Percentiles rank a stretch among this genome's conserved stretches.
Conservation (phyloP, 2,329 filamentous ascomycete species). For the Paramyrothecium roridum region DNA sequence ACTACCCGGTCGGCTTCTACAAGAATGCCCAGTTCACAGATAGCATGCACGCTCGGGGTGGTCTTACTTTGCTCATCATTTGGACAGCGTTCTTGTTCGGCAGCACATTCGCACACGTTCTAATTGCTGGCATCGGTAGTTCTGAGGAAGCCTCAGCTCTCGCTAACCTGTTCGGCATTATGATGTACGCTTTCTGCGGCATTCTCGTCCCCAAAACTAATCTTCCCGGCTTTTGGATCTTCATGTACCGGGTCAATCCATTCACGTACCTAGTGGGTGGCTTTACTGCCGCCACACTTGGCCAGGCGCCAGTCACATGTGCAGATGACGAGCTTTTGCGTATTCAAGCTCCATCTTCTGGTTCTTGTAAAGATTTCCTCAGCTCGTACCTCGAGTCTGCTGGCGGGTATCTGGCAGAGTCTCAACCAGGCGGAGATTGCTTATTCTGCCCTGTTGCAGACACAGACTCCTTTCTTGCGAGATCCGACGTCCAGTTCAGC, state of each 20-base stretch:
- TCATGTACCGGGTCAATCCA: constrained; percentile 71
- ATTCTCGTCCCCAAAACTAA: constrained; percentile 58
- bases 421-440: no score
- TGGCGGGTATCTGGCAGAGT: constrained; percentile 41
- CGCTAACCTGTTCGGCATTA: constrained; percentile 58
- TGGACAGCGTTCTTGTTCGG: constrained; percentile 62
- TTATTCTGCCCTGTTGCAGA: constrained; percentile 34
- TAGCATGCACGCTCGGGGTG: constrained; percentile 44
- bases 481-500: constrained; percentile 37
- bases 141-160: constrained; percentile 63
- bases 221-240: constrained; percentile 74
- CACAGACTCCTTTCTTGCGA: constrained; percentile 31
- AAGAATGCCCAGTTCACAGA: constrained; percentile 51
- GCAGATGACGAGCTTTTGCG: constrained; percentile 60
- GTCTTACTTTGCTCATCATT: constrained; percentile 60
- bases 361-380: constrained; percentile 57
- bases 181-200: constrained; percentile 55
- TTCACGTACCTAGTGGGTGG: constrained; percentile 72
- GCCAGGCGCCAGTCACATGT: constrained; percentile 58
- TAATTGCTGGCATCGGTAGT: constrained; percentile 59
- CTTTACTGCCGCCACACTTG: constrained; percentile 62
- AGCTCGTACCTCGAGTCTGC: constrained; percentile 35
- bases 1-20: constrained; percentile 64
- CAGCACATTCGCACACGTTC: constrained; percentile 61
- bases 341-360: constrained; percentile 53